Evolutionary conservation across 148 eudicot genomes (phyloP).

Genomic region (Suaeda aralocaspica): DNA sequence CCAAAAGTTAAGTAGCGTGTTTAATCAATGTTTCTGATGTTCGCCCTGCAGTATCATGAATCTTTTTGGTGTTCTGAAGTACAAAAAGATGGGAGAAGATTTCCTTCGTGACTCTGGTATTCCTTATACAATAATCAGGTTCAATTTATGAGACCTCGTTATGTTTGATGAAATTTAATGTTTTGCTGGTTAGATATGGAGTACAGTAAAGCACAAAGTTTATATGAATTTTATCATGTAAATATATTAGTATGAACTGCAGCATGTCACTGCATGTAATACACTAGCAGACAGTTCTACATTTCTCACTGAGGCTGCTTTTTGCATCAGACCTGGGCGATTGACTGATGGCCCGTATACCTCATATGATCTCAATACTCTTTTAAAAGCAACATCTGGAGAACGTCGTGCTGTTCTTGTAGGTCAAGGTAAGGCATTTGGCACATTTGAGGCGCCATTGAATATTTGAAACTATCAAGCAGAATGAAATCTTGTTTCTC

Average conservation of each 20-base stretch:
- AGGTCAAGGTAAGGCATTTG: conserved; percentile 61
- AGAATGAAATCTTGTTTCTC: background rate
- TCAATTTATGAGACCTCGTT: background rate
- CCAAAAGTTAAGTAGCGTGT: background rate
- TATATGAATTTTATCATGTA: background rate
- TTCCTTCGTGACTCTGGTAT: conserved; percentile 75
- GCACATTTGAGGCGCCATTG: background rate
- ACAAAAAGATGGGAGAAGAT: conserved; percentile 98
- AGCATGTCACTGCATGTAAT: background rate
- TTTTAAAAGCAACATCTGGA: conserved; percentile 91
- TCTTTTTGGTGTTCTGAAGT: conserved; percentile 95
- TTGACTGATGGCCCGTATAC: conserved; percentile 98
- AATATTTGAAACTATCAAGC: background rate
- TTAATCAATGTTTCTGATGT: background rate
- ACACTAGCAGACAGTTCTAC: background rate
- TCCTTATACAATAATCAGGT: conserved; percentile 96
- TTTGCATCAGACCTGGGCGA: conserved; percentile 64
- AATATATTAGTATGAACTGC: too few species aligned
- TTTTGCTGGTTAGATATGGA: background rate
- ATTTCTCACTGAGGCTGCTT: conserved; percentile 10
- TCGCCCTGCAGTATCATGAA: conserved; percentile 70
- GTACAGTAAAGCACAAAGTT: background rate
- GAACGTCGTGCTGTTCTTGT: conserved; percentile 89
- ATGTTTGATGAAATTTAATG: background rate
- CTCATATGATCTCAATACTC: conserved; percentile 93